These are phyloP conservation scores for Fusarium armeniacum DNA, from an alignment of 2,329 filamentous ascomycete species.

Conservation along the genomic window DNA sequence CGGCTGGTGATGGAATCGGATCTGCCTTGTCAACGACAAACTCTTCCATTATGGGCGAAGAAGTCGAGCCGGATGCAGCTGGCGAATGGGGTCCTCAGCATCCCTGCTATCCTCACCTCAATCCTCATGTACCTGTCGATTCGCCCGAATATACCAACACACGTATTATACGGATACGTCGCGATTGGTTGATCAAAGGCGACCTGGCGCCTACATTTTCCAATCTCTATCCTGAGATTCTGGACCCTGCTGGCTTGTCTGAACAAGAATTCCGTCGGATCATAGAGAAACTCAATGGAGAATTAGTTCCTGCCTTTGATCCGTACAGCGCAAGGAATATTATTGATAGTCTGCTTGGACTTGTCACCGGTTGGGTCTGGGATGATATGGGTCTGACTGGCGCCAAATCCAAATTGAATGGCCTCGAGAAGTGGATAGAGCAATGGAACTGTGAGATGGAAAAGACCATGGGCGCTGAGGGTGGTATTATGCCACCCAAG, in stretches of 20 bases:
- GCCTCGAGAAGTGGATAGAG: constrained; percentile 85
- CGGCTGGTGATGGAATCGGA: constrained; percentile 65
- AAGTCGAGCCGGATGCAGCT: constrained; percentile 75
- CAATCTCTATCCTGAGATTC: constrained; percentile 95
- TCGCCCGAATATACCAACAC: constrained; percentile 83
- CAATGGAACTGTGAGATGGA: constrained; percentile 85
- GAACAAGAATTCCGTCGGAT: constrained; percentile 89
- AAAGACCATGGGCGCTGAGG: constrained; percentile 65
- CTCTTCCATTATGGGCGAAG: constrained; percentile 74
- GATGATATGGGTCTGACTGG: constrained; percentile 86
- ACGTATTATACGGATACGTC: constrained; percentile 88
- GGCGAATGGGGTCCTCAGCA: constrained; percentile 94
- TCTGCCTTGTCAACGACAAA: constrained; percentile 69
- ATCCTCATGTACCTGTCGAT: constrained; percentile 86
- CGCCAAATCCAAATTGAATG: constrained; percentile 78
- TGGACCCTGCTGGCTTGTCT: constrained; percentile 84
- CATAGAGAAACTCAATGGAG: constrained; percentile 84
- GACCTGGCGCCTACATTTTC: constrained; percentile 94
- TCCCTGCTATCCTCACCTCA: constrained; percentile 93
- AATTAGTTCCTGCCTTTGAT: constrained; percentile 82
- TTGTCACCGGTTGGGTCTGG: constrained; percentile 94
- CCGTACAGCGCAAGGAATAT: constrained; percentile 83
- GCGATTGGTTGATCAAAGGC: constrained; percentile 91
- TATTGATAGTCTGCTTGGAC: constrained; percentile 81
- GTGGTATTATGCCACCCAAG: constrained; percentile 70